Conservation (phyloP, 179 eudicot genomes). For the Amaranthus tricolor region DNA sequence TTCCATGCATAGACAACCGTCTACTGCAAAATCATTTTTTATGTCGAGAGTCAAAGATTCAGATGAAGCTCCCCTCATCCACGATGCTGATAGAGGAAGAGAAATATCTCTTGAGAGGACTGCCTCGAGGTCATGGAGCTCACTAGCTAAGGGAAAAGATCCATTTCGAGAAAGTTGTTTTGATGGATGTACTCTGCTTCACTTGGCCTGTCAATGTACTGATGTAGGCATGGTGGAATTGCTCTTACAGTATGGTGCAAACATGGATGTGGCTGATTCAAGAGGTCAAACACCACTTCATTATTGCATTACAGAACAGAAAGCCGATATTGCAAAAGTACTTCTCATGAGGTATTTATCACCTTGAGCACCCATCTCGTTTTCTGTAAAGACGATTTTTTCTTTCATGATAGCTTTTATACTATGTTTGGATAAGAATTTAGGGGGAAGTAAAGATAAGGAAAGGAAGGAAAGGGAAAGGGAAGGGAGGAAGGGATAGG, state of each 20-base stretch:
- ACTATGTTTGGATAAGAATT: too few relatives aligned
- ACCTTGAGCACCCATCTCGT: conserved; percentile 1
- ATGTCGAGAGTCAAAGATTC: conserved; percentile 32
- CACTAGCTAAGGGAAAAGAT: conserved; percentile 38
- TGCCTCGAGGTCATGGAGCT: conserved; percentile 34
- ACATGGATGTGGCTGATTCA: conserved; percentile 54
- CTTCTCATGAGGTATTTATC: conserved; percentile 58
- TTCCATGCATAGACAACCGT: conserved; percentile 45
- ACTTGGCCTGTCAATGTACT: conserved; percentile 74
- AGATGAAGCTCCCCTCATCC: conserved; percentile 37
- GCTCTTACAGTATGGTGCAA: conserved; percentile 83
- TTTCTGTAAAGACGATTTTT: background rate
- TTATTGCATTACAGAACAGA: conserved; percentile 51
- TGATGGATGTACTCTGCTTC: conserved; percentile 75
- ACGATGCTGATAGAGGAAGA: conserved; percentile 29
- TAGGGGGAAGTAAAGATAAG: too few relatives aligned
- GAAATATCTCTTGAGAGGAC: conserved; percentile 34
- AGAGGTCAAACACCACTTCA: conserved; percentile 81
- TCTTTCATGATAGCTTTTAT: conserved; percentile 5
- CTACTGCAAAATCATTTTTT: conserved; percentile 30
- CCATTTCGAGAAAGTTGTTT: conserved; percentile 37
- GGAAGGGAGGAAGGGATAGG: too few relatives aligned
- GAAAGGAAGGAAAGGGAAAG: too few relatives aligned
- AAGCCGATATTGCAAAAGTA: conserved; percentile 57
- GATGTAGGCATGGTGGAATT: conserved; percentile 90